phyloP scores from a whole-genome alignment of 352 stramenopile species.

The Globisporangium rhizosaccharum region DNA sequence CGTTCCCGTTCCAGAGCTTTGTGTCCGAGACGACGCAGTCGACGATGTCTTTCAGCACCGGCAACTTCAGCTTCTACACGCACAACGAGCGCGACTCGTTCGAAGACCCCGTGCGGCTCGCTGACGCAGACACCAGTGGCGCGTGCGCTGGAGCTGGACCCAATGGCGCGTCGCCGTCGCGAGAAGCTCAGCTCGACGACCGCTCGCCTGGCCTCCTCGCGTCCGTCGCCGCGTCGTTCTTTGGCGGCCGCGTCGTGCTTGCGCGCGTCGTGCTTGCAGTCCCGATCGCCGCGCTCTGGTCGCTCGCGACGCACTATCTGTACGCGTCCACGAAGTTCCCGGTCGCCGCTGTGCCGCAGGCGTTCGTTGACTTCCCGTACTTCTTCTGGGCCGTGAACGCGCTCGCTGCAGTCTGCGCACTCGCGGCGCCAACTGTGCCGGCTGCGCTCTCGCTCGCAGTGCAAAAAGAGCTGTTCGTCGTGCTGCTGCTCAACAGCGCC shows the following conservation, averaged over 20 bases:
- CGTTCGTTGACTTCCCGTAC: slow-evolving; percentile 24
- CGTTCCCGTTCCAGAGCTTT: slow-evolving; percentile 27
- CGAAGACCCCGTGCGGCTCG: slow-evolving; percentile 18
- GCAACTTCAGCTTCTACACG: slow-evolving; percentile 10
- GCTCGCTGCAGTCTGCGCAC: slow-evolving; percentile 22
- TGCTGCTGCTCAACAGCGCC: slow-evolving; percentile 32
- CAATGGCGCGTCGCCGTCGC: slow-evolving; percentile 13
- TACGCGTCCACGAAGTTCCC: slow-evolving; percentile 25
- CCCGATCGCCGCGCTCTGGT: slow-evolving; percentile 26
- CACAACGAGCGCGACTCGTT: slow-evolving; percentile 34
- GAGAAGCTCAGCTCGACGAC: slow-evolving; percentile 25
- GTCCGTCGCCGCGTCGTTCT: slow-evolving; percentile 19
- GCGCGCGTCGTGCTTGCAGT: slow-evolving; percentile 16
- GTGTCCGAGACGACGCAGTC: slow-evolving; percentile 28
- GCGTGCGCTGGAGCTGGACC: not conserved
- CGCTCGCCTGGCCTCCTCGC: slow-evolving; percentile 18
- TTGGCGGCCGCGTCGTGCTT: slow-evolving; percentile 22
- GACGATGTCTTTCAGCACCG: slow-evolving; percentile 20
- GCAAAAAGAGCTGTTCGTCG: slow-evolving; percentile 33
- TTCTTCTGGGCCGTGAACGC: slow-evolving; percentile 37
- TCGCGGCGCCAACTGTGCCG: slow-evolving; percentile 24
- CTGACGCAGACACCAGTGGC: slow-evolving; percentile 12
- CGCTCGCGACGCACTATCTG: slow-evolving; percentile 19
- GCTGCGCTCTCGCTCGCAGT: slow-evolving; percentile 26
- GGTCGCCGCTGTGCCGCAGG: slow-evolving; percentile 20